Conservation (phyloP, 2,329 filamentous ascomycete genomes). For the Orbilia quercus region DNA sequence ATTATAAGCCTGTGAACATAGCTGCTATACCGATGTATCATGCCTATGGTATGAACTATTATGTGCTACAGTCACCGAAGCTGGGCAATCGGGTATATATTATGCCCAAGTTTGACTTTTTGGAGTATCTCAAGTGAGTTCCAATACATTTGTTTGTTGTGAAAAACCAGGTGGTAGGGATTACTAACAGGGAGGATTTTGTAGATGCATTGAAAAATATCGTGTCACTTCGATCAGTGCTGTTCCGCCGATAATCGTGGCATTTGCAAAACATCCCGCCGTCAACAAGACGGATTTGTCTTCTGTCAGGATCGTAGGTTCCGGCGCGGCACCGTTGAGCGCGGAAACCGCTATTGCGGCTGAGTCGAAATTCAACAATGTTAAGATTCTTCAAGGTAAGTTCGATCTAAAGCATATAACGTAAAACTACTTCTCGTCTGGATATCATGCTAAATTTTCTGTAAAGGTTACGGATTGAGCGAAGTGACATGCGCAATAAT, state of each 20-base stretch:
- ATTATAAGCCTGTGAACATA: constrained; percentile 59
- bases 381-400: constrained; percentile 47
- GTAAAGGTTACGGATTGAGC: constrained; percentile 83
- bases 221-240: constrained; percentile 74
- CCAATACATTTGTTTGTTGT: too few relatives aligned
- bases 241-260: constrained; percentile 80
- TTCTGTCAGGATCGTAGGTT: constrained; percentile 71
- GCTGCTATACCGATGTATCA: constrained; percentile 79
- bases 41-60: constrained; percentile 75
- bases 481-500: constrained; percentile 79
- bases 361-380: constrained; percentile 62
- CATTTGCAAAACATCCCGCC: constrained; percentile 77
- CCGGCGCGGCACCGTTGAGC: constrained; percentile 76
- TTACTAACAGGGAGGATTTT: neutral
- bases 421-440: neutral
- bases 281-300: constrained; percentile 75
- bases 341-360: constrained; percentile 71
- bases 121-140: constrained; percentile 72
- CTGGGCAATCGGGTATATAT: constrained; percentile 76
- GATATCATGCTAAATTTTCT: neutral
- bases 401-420: constrained; percentile 58
- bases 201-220: constrained; percentile 71
- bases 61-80: constrained; percentile 71
- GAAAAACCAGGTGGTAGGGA: neutral
- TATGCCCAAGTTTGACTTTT: constrained; percentile 81